phyloP scores from a whole-genome alignment of 371 early-diverging fungal species.

The Entomophthora muscae region DNA sequence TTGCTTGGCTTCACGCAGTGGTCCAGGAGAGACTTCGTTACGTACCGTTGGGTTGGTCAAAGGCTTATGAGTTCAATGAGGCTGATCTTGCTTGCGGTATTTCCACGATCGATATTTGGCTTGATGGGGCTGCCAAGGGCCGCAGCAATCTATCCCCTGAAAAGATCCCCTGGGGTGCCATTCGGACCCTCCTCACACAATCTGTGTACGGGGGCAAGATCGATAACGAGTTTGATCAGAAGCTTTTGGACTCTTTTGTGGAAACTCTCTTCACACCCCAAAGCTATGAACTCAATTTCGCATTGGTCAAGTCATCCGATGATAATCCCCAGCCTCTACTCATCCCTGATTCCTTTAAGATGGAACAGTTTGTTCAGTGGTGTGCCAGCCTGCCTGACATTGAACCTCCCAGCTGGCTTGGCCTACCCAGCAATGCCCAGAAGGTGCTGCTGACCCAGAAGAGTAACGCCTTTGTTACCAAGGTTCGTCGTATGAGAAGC shows the following conservation, averaged over 20 bases:
- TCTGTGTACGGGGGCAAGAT: slow-evolving; percentile 94
- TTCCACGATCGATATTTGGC: slow-evolving; percentile 77
- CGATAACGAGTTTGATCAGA: slow-evolving; percentile 83
- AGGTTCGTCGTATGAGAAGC: slow-evolving; percentile 69
- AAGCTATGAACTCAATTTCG: slow-evolving; percentile 66
- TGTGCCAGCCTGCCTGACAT: slow-evolving; percentile 69
- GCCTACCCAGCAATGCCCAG: slow-evolving; percentile 89
- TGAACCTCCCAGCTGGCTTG: slow-evolving; percentile 93
- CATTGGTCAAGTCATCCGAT: slow-evolving; percentile 34
- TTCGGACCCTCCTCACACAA: slow-evolving; percentile 65
- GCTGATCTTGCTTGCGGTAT: slow-evolving; percentile 87
- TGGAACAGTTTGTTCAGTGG: slow-evolving; percentile 81
- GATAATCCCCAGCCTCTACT: slow-evolving; percentile 25
- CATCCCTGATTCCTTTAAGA: slow-evolving; percentile 78
- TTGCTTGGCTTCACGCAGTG: slow-evolving; percentile 92
- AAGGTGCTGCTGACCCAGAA: slow-evolving; percentile 61
- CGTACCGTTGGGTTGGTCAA: slow-evolving; percentile 94
- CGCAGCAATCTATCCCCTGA: slow-evolving; percentile 80
- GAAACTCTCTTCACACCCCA: slow-evolving; percentile 59
- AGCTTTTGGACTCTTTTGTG: slow-evolving; percentile 76
- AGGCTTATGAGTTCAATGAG: slow-evolving; percentile 92
- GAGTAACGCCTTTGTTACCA: slow-evolving; percentile 48
- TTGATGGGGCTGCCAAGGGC: slow-evolving; percentile 61
- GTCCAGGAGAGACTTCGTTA: slow-evolving; percentile 89
- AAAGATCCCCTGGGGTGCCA: slow-evolving; percentile 91